phyloP scores from a whole-genome alignment of 768 basidiomycete species.

The Phaeotremella fagi region DNA sequence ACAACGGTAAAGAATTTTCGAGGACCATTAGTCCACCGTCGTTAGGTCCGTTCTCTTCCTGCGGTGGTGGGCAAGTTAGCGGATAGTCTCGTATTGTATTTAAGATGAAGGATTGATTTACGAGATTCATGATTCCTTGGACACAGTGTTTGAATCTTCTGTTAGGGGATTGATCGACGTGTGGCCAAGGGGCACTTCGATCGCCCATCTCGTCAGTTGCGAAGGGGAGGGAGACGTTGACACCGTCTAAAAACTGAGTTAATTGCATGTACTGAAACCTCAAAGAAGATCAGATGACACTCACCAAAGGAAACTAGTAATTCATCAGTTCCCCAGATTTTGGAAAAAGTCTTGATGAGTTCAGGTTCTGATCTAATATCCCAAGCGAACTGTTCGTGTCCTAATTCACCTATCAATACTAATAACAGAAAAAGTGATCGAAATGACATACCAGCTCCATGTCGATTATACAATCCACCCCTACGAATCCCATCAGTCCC shows the following conservation, averaged over 20 bases:
- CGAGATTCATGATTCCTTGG: conserved; percentile 43
- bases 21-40: conserved; percentile 51
- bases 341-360: conserved; percentile 40
- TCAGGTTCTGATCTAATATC: conserved; percentile 40
- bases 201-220: conserved; percentile 28
- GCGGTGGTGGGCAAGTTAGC: too few relatives aligned
- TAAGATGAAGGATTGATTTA: background rate
- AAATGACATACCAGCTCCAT: background rate
- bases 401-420: conserved; percentile 19
- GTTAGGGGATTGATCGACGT: conserved; percentile 43
- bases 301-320: conserved; percentile 38
- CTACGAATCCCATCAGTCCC: too few relatives aligned
- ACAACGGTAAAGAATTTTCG: conserved; percentile 40
- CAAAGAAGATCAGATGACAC: conserved; percentile 1
- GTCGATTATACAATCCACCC: background rate
- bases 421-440: background rate
- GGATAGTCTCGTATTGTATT: too few relatives aligned
- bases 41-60: conserved; percentile 44
- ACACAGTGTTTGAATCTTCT: conserved; percentile 25
- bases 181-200: conserved; percentile 35
- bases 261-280: background rate
- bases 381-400: conserved; percentile 45
- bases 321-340: conserved; percentile 46
- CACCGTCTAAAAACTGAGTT: conserved; percentile 11
- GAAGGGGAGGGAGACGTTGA: conserved; percentile 40